Evolutionary conservation across 2,329 filamentous ascomycete species (phyloP), one percentile per base, ranked within the genome.

Genomic region (Diaporthe vaccinii): DNA sequence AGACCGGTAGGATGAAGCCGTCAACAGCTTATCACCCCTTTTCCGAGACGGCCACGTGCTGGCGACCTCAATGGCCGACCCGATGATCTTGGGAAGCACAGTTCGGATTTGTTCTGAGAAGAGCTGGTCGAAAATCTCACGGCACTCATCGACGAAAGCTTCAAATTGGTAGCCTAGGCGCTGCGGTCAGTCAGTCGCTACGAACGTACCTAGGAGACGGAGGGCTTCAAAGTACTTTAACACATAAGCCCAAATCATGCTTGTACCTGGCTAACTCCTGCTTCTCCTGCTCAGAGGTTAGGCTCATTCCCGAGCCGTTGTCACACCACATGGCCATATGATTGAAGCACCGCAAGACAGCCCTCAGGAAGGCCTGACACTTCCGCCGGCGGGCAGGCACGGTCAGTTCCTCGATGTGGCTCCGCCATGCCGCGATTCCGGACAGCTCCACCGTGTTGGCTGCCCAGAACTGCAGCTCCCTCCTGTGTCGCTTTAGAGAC

Each of bases 371-470:
- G 9, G 17, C 41, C 20, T 49, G 61, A 22, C 41, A 49, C 44
- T 49, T 67, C 17, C 61, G 61, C 25, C 61, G 61, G 6, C 61
- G 61, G 0, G 61, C 41, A 1, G 61, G 61, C n/a, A 49, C 28
- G 4, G 61, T 67, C 3, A 67, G 61, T n/a, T 67, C 39, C 20
- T 67, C 49, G 61, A 67, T 22, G 44, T 67, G 61, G 15, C 34
- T 20, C n/a, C 61, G 61, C 61, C 61, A 67, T 7, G 61, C 61
- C 25, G 61, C 41, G 20, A 67, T 67, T 15, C 61, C 61, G 17
- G 61, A 67, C 17, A 67, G 41, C 22, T 49, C 61, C 4, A n/a
- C 28, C 17, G 41, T 34, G 17, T 49, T 28, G 49, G 61, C 15
- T 17, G 61, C 15, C 61, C 61, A 67, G 61, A 67, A 49, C 20